Base-by-base conservation (phyloP, 768 basidiomycete genomes). In the Exsudoporus frostii region DNA sequence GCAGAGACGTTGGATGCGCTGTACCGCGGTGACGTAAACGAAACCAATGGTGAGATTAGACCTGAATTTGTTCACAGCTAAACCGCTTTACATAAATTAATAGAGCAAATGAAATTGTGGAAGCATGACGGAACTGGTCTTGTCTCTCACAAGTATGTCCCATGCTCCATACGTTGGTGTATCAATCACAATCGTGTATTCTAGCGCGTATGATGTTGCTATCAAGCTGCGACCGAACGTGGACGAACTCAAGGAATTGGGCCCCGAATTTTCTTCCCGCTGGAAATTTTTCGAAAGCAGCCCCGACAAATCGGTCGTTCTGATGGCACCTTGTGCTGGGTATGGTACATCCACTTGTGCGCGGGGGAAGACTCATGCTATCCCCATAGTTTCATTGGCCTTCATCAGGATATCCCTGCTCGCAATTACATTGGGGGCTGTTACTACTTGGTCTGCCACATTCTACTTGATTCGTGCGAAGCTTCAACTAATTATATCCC, bases 231-330 rank as follows among this genome's bases (percentile, higher is more conserved):
- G 85, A 24, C 84, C 85, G 4, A 75, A 65, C 15, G 58, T 59
- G 4, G 69, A 72, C 6, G 84, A 86, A 38, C 70, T 83, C 22
- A 69, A 75, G 44, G 71, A 71, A n/a, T 66, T 86, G 33, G 74
- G 75, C 1, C 73, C 79, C 8, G 73, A 63, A 6, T 86, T 85
- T 59, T 61, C 71, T 25, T 44, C 69, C 22, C 67, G 74, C 38
- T 85, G 83, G 84, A 66, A 75, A 7, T 80, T 77, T 63, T 85
- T 80, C 38, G 76, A 66, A 24, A 66, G 71, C 25, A 73, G 71
- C 2, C 77, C 79, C 0, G 85, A 86, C 60, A 85, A 85, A 59
- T 76, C 83, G 10, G 77, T 81, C 4, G 59, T 79, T 53, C 70
- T 75, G 54, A 60, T 82, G 13, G 75, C 74, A 0, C 56, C 74